Percentiles rank a stretch among this genome's conserved stretches.
These are phyloP conservation scores for Ogataea saltuana DNA, from an alignment of 805 yeast species.

Conservation along the genomic window DNA sequence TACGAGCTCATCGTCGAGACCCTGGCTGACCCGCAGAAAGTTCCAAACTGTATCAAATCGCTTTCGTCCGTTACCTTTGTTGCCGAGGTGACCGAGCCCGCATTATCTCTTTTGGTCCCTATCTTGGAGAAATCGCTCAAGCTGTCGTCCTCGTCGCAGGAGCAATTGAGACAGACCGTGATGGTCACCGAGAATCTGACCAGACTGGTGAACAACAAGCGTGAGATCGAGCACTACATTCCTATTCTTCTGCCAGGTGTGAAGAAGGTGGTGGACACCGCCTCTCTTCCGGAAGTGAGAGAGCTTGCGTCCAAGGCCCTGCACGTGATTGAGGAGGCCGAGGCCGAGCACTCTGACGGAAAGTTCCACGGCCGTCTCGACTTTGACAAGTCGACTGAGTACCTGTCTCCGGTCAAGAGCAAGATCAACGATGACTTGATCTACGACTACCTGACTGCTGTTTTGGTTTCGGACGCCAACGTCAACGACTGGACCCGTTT, in stretches of 20 bases:
- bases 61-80: conserved; percentile 94
- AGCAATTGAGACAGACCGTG: conserved; percentile 94
- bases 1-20: conserved; percentile 83
- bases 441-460: conserved; percentile 50
- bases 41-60: conserved; percentile 84
- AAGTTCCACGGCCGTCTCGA: conserved; percentile 75
- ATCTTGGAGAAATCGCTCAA: conserved; percentile 86
- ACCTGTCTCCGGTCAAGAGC: conserved; percentile 35
- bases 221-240: conserved; percentile 85
- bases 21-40: conserved; percentile 85
- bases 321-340: conserved; percentile 78
- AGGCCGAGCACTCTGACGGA: conserved; percentile 64
- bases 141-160: conserved; percentile 88
- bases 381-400: conserved; percentile 51
- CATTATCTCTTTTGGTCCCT: conserved; percentile 86
- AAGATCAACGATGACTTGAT: conserved; percentile 40
- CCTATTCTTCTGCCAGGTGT: conserved; percentile 92
- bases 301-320: conserved; percentile 88
- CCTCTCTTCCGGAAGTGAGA: conserved; percentile 95
- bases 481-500: conserved; percentile 73
- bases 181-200: conserved; percentile 95
- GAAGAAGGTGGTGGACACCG: conserved; percentile 81
- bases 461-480: conserved; percentile 63
- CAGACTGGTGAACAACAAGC: conserved; percentile 88
- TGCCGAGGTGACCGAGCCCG: conserved; percentile 98